phyloP scores from a whole-genome alignment of 495 filamentous ascomycete species.

The Tetracladium marchalianum region DNA sequence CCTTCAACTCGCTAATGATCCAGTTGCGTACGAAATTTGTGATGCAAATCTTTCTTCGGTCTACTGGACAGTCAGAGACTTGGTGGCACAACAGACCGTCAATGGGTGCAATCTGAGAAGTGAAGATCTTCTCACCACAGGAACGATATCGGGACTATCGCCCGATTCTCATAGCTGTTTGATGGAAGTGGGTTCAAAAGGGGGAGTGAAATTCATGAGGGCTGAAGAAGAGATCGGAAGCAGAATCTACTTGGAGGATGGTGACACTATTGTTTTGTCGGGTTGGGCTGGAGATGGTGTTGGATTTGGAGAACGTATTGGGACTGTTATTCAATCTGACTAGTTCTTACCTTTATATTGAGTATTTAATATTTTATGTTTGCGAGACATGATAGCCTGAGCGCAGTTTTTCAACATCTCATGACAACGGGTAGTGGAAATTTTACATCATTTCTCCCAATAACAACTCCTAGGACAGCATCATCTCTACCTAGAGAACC shows the following conservation, averaged over 20 bases:
- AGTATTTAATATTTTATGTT: too few species aligned
- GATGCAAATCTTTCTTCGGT: constrained; percentile 59
- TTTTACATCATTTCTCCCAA: too few species aligned
- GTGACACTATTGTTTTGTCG: constrained; percentile 18
- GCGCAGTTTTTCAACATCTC: too few species aligned
- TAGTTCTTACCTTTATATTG: too few species aligned
- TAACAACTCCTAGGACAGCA: too few species aligned
- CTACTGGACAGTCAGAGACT: constrained; percentile 77
- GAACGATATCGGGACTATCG: constrained; percentile 74
- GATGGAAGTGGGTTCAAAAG: constrained; percentile 58
- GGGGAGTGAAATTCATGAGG: constrained; percentile 52
- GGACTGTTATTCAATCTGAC: not conserved
- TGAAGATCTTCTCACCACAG: constrained; percentile 80
- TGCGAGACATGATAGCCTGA: too few species aligned
- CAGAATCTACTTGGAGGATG: constrained; percentile 70
- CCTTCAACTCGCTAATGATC: constrained; percentile 51
- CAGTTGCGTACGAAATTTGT: constrained; percentile 47
- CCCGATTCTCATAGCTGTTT: constrained; percentile 58
- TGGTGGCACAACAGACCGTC: constrained; percentile 84
- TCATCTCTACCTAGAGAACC: too few species aligned
- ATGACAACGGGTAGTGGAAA: too few species aligned
- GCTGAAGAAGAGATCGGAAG: constrained; percentile 46
- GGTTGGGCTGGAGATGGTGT: not conserved
- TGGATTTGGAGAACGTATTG: constrained; percentile 1
- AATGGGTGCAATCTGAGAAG: constrained; percentile 72